Conservation (phyloP, 2,329 filamentous ascomycete species). For the Colletotrichum caudatum region DNA sequence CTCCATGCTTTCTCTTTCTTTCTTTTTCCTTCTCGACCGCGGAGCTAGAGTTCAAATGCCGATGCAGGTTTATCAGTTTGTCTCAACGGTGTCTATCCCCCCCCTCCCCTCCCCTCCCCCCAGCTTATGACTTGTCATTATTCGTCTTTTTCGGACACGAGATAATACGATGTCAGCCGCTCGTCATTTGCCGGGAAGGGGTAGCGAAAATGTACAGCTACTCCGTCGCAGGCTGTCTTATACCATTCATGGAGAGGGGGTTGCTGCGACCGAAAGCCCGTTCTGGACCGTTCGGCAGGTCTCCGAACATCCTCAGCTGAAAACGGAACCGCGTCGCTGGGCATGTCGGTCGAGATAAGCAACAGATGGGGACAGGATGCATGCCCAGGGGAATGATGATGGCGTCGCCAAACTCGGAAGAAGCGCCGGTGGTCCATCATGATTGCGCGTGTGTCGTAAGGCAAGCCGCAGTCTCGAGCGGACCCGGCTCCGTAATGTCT, state of each 20-base stretch:
- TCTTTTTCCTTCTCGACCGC: constrained; percentile 1
- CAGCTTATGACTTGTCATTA: constrained; percentile 36
- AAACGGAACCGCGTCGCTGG: constrained; percentile 16
- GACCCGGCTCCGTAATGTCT: not conserved
- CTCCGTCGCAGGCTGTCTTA: constrained; percentile 6
- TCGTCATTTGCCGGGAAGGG: not conserved
- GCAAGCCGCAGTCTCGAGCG: constrained; percentile 6
- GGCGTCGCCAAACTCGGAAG: not conserved
- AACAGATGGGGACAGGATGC: constrained; percentile 6
- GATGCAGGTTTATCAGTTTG: constrained; percentile 31
- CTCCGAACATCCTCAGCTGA: constrained; percentile 27
- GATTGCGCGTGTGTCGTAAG: constrained; percentile 9
- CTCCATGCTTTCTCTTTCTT: constrained; percentile 36
- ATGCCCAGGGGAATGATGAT: not conserved
- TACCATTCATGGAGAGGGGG: not conserved
- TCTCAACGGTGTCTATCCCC: constrained; percentile 18
- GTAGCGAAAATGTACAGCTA: constrained; percentile 30
- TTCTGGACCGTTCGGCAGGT: constrained; percentile 28
- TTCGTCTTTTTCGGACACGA: constrained; percentile 17
- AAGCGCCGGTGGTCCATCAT: not conserved
- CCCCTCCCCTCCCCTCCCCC: not conserved
- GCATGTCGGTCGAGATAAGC: constrained; percentile 22
- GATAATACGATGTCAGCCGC: constrained; percentile 10
- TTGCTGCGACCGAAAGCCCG: constrained; percentile 6
- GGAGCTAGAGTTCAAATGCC: constrained; percentile 7